These are phyloP conservation scores for Neoscytalidium dimidiatum DNA, from an alignment of 2,329 filamentous ascomycete species.

Conservation along the genomic window DNA sequence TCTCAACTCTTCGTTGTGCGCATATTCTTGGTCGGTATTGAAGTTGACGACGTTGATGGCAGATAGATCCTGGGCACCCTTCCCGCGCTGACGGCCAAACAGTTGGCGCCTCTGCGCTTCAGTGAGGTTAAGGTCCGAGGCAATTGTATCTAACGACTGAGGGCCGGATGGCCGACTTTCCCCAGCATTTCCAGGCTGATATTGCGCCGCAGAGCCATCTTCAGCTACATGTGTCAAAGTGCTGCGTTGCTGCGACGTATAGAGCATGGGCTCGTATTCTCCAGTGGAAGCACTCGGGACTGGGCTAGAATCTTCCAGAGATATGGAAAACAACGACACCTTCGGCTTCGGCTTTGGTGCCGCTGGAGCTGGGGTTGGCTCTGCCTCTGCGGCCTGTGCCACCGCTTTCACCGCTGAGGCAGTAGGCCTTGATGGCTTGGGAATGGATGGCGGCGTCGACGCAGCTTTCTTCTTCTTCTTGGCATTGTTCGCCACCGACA, in stretches of 20 bases:
- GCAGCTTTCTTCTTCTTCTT: conserved; percentile 63
- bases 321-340: conserved; percentile 70
- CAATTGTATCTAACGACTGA: conserved; percentile 69
- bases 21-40: conserved; percentile 86
- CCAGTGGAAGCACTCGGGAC: conserved; percentile 24
- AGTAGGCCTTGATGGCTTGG: background rate
- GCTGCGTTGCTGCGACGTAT: conserved; percentile 20
- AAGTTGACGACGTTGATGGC: conserved; percentile 76
- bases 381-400: background rate
- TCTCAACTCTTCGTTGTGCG: conserved; percentile 76
- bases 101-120: conserved; percentile 77
- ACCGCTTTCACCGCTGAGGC: background rate
- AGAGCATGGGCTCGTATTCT: conserved; percentile 42
- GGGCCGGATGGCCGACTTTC: conserved; percentile 22
- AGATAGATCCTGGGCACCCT: conserved; percentile 47
- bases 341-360: conserved; percentile 50
- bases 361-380: background rate
- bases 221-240: background rate
- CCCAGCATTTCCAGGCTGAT: conserved; percentile 1
- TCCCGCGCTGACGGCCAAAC: conserved; percentile 68
- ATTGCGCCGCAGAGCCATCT: background rate
- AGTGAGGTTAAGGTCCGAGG: conserved; percentile 76
- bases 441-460: background rate
- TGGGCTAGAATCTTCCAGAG: conserved; percentile 40
- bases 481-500: conserved; percentile 78